Conservation (phyloP, 2,329 filamentous ascomycete species). For the Alternaria alternata region DNA sequence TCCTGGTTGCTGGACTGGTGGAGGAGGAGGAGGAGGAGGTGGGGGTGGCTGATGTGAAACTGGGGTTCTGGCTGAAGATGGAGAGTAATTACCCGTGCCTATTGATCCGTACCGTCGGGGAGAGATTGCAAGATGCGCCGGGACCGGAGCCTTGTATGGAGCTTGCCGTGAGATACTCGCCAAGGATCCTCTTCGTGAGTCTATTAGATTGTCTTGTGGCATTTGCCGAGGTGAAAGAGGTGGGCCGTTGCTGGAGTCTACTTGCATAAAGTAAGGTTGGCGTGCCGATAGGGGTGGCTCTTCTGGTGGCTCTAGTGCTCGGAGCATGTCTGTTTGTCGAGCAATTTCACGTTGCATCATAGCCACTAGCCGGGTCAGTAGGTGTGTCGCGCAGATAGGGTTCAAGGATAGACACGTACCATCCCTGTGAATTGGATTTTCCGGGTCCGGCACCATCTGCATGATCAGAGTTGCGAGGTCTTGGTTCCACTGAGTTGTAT, state of each 20-base stretch:
- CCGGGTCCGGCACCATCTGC: slow-evolving; percentile 75
- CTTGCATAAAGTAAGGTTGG: slow-evolving; percentile 54
- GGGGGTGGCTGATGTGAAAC: slow-evolving; percentile 66
- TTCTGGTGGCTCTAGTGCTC: slow-evolving; percentile 66
- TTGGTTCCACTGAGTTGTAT: slow-evolving; percentile 73
- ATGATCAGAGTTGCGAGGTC: slow-evolving; percentile 81
- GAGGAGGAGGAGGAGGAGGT: slow-evolving; percentile 57
- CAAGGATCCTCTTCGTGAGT: slow-evolving; percentile 76
- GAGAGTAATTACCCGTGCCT: slow-evolving; percentile 71
- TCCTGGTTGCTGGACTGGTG: slow-evolving; percentile 69
- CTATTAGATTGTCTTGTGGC: slow-evolving; percentile 71
- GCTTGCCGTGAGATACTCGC: slow-evolving; percentile 62
- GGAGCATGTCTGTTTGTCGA: slow-evolving; percentile 67
- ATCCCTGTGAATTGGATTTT: slow-evolving; percentile 81
- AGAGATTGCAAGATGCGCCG: slow-evolving; percentile 80
- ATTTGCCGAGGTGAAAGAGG: slow-evolving; percentile 89
- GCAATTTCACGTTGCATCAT: slow-evolving; percentile 69
- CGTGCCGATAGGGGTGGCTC: slow-evolving; percentile 68
- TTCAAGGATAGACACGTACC: slow-evolving; percentile 63
- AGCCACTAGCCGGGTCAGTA: slow-evolving; percentile 46
- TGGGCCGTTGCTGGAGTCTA: slow-evolving; percentile 60
- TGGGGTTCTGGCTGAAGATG: slow-evolving; percentile 77
- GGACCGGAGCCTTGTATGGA: slow-evolving; percentile 78
- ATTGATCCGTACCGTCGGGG: slow-evolving; percentile 90
- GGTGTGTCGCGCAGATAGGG: slow-evolving; percentile 36